phyloP scores from a whole-genome alignment of 148 eudicot species.

The Fallopia convolvulus region DNA sequence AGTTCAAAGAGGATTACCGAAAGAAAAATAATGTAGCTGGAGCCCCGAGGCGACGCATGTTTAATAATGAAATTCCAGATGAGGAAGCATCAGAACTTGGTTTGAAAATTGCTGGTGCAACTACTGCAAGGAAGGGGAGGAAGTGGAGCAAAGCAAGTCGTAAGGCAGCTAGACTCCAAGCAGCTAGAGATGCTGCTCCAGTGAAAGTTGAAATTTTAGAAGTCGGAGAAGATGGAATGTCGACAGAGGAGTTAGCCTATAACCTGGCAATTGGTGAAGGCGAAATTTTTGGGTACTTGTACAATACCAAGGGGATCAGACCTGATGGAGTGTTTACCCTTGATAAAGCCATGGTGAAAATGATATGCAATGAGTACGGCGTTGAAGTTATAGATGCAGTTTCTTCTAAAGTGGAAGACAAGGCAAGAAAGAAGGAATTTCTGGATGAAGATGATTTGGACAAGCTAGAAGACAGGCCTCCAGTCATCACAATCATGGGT shows the following conservation, averaged over 20 bases:
- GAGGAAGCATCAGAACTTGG: conserved; percentile 70
- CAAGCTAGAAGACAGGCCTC: conserved; percentile 83
- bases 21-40: conserved; percentile 55
- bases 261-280: conserved; percentile 94
- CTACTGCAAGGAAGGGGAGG: conserved; percentile 61
- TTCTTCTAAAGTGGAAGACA: conserved; percentile 55
- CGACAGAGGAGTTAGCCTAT: conserved; percentile 68
- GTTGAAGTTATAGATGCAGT: conserved; percentile 83
- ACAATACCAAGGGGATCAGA: conserved; percentile 62
- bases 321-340: conserved; percentile 78
- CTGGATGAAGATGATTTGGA: conserved; percentile 85
- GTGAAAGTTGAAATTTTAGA: conserved; percentile 81
- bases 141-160: conserved; percentile 94
- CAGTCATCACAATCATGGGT: conserved; percentile 96
- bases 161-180: conserved; percentile 85
- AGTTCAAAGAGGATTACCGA: conserved; percentile 57
- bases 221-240: conserved; percentile 86
- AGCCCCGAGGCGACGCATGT: conserved; percentile 57
- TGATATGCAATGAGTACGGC: conserved; percentile 73
- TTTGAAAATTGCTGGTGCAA: conserved; percentile 56
- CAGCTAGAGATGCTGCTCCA: conserved; percentile 89
- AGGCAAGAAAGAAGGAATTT: conserved; percentile 81
- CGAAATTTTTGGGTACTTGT: conserved; percentile 74
- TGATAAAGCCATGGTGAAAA: conserved; percentile 85
- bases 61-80: conserved; percentile 34